These are phyloP conservation scores for Entomortierella beljakovae DNA, from an alignment of 192 early-diverging fungal species.

Conservation along the genomic window DNA sequence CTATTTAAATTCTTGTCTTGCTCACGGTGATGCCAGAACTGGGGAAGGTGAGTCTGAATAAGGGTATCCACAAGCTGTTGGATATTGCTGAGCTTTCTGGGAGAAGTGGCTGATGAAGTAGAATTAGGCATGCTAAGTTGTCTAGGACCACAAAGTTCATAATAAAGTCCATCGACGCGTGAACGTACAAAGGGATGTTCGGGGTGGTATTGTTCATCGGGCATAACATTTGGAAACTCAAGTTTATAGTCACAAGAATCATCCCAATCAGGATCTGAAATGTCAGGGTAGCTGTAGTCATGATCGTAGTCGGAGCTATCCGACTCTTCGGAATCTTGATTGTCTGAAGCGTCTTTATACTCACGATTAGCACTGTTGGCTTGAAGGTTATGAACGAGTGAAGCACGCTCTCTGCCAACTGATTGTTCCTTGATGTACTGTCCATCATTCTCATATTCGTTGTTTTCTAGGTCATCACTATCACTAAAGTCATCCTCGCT, in stretches of 20 bases:
- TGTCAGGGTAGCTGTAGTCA: background rate
- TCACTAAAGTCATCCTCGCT: background rate
- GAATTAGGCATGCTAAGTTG: background rate
- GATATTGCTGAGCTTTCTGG: conserved; percentile 2
- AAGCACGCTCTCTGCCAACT: no score
- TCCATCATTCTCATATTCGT: background rate
- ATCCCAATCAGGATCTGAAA: background rate
- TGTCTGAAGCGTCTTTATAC: background rate
- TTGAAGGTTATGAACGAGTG: no score
- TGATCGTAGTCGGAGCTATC: background rate
- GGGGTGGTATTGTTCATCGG: background rate
- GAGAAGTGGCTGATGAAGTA: background rate
- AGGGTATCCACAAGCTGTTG: conserved; percentile 14
- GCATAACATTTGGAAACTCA: background rate
- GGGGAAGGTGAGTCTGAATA: conserved; percentile 8
- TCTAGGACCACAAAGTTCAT: background rate
- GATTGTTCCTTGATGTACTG: no score
- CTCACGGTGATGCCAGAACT: conserved; percentile 19
- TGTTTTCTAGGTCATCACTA: background rate
- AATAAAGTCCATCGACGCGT: conserved; percentile 5
- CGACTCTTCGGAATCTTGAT: background rate
- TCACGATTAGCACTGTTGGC: no score
- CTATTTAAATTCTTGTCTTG: background rate
- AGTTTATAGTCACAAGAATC: background rate
- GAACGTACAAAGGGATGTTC: conserved; percentile 8